Base-by-base conservation (phyloP, 2,329 filamentous ascomycete genomes). In the Ascomycota sp. region DNA sequence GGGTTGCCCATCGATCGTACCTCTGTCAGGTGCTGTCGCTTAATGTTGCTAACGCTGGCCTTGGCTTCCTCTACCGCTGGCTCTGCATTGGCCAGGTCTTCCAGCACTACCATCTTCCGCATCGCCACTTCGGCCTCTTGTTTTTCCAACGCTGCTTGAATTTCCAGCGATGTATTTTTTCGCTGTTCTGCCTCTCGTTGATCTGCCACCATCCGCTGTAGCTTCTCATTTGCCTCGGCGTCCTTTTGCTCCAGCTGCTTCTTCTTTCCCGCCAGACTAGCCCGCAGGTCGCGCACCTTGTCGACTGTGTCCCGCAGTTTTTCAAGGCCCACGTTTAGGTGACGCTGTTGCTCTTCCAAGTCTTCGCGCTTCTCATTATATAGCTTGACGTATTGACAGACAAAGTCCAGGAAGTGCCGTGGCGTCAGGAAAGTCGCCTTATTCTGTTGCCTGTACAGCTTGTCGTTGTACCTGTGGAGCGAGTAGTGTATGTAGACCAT, bases 401-500 rank as follows among this genome's bases (percentile, higher is more conserved):
- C 86, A 47, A 98, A 98, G 53, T 98, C 91, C 34, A 99, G 62
- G 62, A 92, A 99, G 55, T 99, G 89, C 31, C 89, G 76, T 31
- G 89, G 89, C 9, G 91, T 98, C 36, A 98, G 71, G 61, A 80
- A 95, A 1, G 89, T 95, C 25, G 77, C 68, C 55, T 79, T 83
- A 53, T 81, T 83, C 57, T 95, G 89, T 51, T 95, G 89, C 52
- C 82, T 89, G 40, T 78, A 69, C 21, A 98, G 62, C 47, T 82
- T 84, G 43, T 68, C 62, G 49, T 98, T 98, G 66, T 93, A 91
- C 33, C 70, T 68, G 40, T 86, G 81, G 33, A 98, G 61, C 2
- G 89, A 98, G 57, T 95, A 83, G 50, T 99, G 89, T 13, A 98
- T 86, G 48, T 92, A 91, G 3, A 99, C 91, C 89, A 99, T 98